Conservation (phyloP, 176 grass and related monocot genomes). For the Metroxylon sagu region DNA sequence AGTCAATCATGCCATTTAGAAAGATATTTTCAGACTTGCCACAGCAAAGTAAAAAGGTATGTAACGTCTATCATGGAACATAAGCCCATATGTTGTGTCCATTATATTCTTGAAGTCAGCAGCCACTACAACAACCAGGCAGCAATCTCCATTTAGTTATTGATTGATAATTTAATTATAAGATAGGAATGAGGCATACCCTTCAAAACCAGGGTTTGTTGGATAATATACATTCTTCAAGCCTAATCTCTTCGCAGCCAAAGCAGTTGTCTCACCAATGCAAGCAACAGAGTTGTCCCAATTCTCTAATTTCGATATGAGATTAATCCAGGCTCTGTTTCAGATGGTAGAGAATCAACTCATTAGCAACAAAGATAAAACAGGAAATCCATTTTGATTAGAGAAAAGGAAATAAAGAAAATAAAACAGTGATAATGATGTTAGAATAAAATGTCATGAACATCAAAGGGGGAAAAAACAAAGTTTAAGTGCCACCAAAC, state of each 20-base stretch:
- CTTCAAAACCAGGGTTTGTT: slow-evolving; percentile 64
- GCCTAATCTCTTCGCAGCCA: slow-evolving; percentile 55
- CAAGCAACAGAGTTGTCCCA: slow-evolving; percentile 73
- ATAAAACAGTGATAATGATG: neutral
- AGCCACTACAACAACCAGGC: too few species aligned
- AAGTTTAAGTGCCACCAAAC: too few species aligned
- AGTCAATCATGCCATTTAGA: too few species aligned
- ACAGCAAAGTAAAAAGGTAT: too few species aligned
- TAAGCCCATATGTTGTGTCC: too few species aligned
- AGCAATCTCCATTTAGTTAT: too few species aligned
- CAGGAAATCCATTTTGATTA: neutral
- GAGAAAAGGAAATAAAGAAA: neutral
- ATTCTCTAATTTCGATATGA: slow-evolving; percentile 26
- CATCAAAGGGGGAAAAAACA: too few species aligned
- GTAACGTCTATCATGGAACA: too few species aligned
- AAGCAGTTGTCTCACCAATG: slow-evolving; percentile 87
- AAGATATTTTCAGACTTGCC: too few species aligned
- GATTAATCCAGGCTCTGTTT: slow-evolving; percentile 67
- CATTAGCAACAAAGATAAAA: neutral
- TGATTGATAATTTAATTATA: too few species aligned
- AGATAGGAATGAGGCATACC: slow-evolving; percentile 30
- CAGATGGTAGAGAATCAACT: neutral
- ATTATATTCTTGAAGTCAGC: too few species aligned
- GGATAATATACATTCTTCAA: slow-evolving; percentile 72
- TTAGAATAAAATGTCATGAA: too few species aligned